These are phyloP conservation scores for Exutisphaerella laricina DNA, from an alignment of 2,329 filamentous ascomycete species.

Conservation along the genomic window DNA sequence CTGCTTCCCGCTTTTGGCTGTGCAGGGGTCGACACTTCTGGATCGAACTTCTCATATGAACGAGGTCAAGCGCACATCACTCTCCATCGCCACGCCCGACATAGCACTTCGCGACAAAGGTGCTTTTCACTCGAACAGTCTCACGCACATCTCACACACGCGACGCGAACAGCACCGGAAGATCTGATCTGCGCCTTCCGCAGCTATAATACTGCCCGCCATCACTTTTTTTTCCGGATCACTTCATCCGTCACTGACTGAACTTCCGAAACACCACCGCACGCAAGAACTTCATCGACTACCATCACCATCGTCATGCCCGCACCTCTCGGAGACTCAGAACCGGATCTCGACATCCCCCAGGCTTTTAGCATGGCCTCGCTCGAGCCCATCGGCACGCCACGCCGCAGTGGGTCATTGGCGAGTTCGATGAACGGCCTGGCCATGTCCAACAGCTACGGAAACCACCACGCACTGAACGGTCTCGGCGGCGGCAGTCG, in stretches of 20 bases:
- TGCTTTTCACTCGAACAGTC: background rate
- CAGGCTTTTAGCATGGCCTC: conserved; percentile 5
- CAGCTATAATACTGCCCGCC: background rate
- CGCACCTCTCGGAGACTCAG: conserved; percentile 11
- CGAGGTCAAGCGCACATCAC: background rate
- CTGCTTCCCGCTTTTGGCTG: background rate
- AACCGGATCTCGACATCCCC: conserved; percentile 14
- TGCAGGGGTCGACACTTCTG: background rate
- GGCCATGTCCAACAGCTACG: conserved; percentile 2
- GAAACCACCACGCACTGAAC: conserved; percentile 1
- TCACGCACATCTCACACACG: background rate
- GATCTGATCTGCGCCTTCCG: background rate
- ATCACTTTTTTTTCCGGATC: background rate
- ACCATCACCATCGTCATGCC: background rate
- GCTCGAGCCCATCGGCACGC: conserved; percentile 21
- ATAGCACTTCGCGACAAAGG: background rate
- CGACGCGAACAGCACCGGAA: background rate
- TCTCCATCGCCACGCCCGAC: background rate
- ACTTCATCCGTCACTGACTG: background rate
- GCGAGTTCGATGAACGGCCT: conserved; percentile 10
- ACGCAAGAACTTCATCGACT: background rate
- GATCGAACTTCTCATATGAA: background rate
- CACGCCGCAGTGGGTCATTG: conserved; percentile 17
- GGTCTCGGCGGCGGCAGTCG: conserved; percentile 10
- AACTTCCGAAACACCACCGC: conserved; percentile 1